Evolutionary conservation across 2,329 filamentous ascomycete genomes (phyloP).

Genomic region (Scopulariopsis brevicaulis): DNA sequence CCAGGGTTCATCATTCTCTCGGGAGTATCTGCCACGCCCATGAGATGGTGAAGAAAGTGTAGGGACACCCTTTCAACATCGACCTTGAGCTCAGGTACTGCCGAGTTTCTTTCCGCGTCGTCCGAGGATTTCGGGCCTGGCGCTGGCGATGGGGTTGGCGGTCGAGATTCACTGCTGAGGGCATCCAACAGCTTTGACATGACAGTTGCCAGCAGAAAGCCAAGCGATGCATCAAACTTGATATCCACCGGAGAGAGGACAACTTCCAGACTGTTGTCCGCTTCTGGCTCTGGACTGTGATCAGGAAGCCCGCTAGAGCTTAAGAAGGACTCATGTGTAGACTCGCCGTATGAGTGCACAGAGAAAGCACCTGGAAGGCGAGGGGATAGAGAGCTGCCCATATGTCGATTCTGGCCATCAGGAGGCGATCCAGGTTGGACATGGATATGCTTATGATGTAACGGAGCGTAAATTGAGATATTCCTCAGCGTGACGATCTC

Average conservation of each 20-base stretch:
- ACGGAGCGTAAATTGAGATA: constrained; percentile 44
- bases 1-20: constrained; percentile 29
- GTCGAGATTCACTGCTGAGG: constrained; percentile 17
- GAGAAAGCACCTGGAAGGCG: constrained; percentile 47
- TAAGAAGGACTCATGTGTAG: neutral
- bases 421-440: constrained; percentile 17
- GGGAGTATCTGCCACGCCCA: constrained; percentile 38
- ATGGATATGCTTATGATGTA: constrained; percentile 31
- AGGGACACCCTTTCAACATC: constrained; percentile 37
- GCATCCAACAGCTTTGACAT: constrained; percentile 35
- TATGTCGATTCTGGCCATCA: neutral
- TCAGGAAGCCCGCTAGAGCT: neutral
- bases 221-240: constrained; percentile 44
- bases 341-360: constrained; percentile 18
- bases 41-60: constrained; percentile 42
- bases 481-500: constrained; percentile 37
- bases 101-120: constrained; percentile 3
- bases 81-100: constrained; percentile 29
- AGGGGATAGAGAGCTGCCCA: neutral
- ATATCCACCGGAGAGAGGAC: constrained; percentile 38
- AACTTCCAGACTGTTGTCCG: constrained; percentile 32
- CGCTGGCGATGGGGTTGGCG: constrained; percentile 4
- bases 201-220: constrained; percentile 40
- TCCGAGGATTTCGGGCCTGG: neutral
- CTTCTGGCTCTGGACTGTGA: neutral